Evolutionary conservation across 768 basidiomycete species (phyloP).

Genomic region (Nevesoporus exiguus): DNA sequence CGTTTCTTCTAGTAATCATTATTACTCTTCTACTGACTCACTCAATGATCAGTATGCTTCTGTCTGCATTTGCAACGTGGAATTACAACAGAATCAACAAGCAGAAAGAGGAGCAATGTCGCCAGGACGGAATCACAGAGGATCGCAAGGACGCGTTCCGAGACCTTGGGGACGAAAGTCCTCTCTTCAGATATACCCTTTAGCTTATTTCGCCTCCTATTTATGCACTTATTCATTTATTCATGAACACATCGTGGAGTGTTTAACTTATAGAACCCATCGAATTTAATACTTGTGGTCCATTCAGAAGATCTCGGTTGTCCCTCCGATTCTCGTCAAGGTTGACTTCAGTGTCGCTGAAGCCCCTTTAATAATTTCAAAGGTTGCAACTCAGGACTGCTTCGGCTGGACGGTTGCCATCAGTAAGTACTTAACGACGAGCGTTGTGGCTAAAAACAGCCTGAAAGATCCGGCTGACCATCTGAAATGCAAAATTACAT

Average conservation of each 20-base stretch:
- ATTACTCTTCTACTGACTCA: slow-evolving; percentile 33
- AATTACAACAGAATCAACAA: slow-evolving; percentile 49
- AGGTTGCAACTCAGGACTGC: no score
- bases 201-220: not conserved
- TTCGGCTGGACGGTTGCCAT: no score
- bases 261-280: not conserved
- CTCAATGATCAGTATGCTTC: slow-evolving; percentile 34
- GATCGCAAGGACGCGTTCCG: slow-evolving; percentile 39
- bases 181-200: slow-evolving; percentile 46
- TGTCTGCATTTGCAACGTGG: slow-evolving; percentile 45
- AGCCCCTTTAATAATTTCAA: no score
- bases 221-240: not conserved
- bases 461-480: no score
- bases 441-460: no score
- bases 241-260: not conserved
- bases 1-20: slow-evolving; percentile 25
- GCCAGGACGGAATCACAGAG: slow-evolving; percentile 39
- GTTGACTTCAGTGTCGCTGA: no score
- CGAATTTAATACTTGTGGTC: no score
- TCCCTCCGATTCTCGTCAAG: no score
- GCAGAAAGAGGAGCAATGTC: slow-evolving; percentile 42
- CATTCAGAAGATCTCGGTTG: no score
- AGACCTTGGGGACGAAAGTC: slow-evolving; percentile 50
- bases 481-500: no score
- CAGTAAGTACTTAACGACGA: no score